These are phyloP conservation scores for Endoconidiophora laricicola DNA, from an alignment of 2,329 filamentous ascomycete species.

Conservation along the genomic window DNA sequence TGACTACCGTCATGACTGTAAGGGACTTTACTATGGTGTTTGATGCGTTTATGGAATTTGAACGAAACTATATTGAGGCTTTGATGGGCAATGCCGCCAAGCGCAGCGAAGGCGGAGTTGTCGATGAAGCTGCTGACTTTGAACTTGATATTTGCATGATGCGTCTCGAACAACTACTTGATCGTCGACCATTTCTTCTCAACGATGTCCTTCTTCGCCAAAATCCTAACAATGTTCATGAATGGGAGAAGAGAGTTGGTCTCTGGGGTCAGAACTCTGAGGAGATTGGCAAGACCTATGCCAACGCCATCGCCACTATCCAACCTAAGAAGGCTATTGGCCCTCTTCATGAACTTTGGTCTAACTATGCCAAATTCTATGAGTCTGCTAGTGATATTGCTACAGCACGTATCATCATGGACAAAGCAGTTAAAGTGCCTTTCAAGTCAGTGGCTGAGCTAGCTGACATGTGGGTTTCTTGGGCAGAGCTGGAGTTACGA, in stretches of 20 bases:
- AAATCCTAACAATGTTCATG: constrained; percentile 87
- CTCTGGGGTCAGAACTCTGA: constrained; percentile 87
- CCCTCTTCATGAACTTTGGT: constrained; percentile 87
- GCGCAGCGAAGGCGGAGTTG: constrained; percentile 60
- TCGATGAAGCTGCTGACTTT: constrained; percentile 74
- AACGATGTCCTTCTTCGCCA: constrained; percentile 92
- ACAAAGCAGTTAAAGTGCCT: constrained; percentile 93
- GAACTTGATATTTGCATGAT: constrained; percentile 95
- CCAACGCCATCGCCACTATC: constrained; percentile 81
- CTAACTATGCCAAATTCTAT: constrained; percentile 95
- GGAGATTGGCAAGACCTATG: constrained; percentile 88
- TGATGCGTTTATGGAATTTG: constrained; percentile 90
- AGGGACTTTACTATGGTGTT: constrained; percentile 94
- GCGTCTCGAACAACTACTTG: constrained; percentile 96
- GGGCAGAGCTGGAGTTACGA: constrained; percentile 94
- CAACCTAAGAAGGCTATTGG: constrained; percentile 89
- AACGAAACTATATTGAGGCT: constrained; percentile 83
- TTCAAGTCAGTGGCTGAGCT: constrained; percentile 96
- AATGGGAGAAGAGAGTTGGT: constrained; percentile 95
- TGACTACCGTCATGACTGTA: constrained; percentile 97
- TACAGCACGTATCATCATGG: constrained; percentile 82
- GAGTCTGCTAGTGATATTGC: constrained; percentile 70
- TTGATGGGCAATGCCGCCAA: constrained; percentile 76
- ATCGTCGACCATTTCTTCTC: constrained; percentile 82
- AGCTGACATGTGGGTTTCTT: constrained; percentile 97